Conservation (phyloP, 106 monocot species). For the Dendrobium catenatum region DNA sequence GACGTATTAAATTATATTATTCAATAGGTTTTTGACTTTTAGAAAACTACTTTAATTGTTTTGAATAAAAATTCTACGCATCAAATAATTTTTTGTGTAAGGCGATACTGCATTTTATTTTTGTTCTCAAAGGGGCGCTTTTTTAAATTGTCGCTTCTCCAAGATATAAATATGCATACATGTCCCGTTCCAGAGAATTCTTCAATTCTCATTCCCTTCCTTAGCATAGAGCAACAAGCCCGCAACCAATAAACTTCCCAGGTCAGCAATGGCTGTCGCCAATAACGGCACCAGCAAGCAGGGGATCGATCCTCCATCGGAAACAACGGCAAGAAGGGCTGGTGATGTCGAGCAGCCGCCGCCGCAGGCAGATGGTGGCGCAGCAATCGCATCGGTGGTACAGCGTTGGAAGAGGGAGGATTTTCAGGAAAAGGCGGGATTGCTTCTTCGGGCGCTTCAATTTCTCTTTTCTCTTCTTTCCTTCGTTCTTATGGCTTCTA, state of each 20-base stretch:
- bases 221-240: not conserved
- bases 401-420: slow-evolving; percentile 41
- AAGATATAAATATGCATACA: too few species aligned
- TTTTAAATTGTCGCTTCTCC: too few species aligned
- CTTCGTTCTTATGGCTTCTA: slow-evolving; percentile 61
- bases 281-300: slow-evolving; percentile 2
- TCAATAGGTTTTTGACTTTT: too few species aligned
- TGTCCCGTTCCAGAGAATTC: too few species aligned
- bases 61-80: too few species aligned
- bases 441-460: slow-evolving; percentile 38
- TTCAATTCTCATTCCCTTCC: too few species aligned
- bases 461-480: slow-evolving; percentile 52
- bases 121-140: too few species aligned
- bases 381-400: slow-evolving; percentile 20
- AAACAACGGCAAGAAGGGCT: not conserved
- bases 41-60: too few species aligned
- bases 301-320: not conserved
- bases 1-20: too few species aligned
- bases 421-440: slow-evolving; percentile 29
- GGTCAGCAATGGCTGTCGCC: not conserved
- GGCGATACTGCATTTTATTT: too few species aligned
- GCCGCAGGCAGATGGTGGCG: slow-evolving; percentile 1
- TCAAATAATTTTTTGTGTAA: too few species aligned
- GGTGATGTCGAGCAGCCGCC: not conserved
- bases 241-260: not conserved